phyloP scores from a whole-genome alignment of 495 filamentous ascomycete genomes.

The Podospora pseudopauciseta region DNA sequence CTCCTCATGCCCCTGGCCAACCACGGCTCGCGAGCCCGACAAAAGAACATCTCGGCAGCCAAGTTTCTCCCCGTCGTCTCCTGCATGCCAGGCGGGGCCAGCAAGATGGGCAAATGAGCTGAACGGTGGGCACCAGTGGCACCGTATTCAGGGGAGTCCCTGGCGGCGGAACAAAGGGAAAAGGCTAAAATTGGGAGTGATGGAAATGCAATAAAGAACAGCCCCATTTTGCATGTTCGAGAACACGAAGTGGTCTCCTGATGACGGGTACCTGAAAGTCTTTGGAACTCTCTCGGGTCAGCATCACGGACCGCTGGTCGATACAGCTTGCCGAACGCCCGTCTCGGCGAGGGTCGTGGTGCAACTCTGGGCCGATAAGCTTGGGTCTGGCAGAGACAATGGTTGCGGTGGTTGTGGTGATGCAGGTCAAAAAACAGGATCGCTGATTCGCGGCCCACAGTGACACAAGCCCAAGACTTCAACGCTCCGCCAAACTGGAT shows the following conservation, averaged over 20 bases:
- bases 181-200: constrained; percentile 6
- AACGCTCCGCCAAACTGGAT: neutral
- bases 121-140: neutral
- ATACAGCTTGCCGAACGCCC: neutral
- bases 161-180: neutral
- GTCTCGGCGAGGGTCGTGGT: constrained; percentile 4
- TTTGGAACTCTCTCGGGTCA: neutral
- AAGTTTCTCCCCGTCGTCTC: neutral
- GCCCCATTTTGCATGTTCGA: constrained; percentile 5
- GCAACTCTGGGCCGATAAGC: neutral
- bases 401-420: neutral
- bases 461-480: constrained; percentile 8
- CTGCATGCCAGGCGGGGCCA: neutral
- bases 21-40: neutral
- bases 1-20: neutral
- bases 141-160: constrained; percentile 2
- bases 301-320: neutral
- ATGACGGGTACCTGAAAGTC: too few species aligned
- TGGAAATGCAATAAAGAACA: constrained; percentile 4
- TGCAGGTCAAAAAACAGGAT: constrained; percentile 10
- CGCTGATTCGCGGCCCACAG: constrained; percentile 3
- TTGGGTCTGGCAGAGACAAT: neutral
- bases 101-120: neutral
- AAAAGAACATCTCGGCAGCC: neutral
- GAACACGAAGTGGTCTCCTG: neutral